Evolutionary conservation across 768 basidiomycete species (phyloP), one percentile per base, ranked within the genome.

Genomic region (Leccinum imitatum): DNA sequence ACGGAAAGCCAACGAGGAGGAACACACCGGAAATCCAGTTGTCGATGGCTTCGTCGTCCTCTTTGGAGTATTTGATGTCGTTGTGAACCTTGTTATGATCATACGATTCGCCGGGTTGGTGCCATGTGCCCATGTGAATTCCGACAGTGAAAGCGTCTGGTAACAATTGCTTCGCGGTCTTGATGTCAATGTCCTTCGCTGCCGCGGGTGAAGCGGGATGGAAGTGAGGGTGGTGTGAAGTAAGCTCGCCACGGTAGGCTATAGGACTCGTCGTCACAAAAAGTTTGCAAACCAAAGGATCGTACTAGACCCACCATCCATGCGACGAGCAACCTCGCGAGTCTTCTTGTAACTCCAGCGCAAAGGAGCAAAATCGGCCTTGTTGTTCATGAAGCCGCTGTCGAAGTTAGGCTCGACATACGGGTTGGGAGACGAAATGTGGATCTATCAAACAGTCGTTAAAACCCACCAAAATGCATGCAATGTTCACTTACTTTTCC

Each of bases 311-410:
- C 60, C 65, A 85, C 84, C 79, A 61, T 89, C 87, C 87, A 89
- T 89, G 63, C 87, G 77, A 64, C 87, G 79, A 23, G 87, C 87
- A 23, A 89, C 75, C 66, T 89, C 87, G 63, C 87, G 83, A 15
- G 85, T 86, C 79, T 84, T 85, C 83, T 89, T 89, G 78, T 89
- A 89, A 69, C 84, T 84, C 87, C 87, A 89, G 37, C 86, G 84
- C 64, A 88, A 84, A 14, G 87, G 87, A 23, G 86, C 86, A 66
- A 87, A 87, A 76, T 89, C 87, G 30, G 87, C 87, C 77, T 87
- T 87, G 78, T 88, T 70, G 77, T 87, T 88, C 87, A 89, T 85
- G 82, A 89, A 88, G n/a, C 87, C 87, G 59, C 80, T 82, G 75
- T 89, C 87, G 67, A 87, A 88, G 74, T 70, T 76, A 4, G 87